phyloP scores from a whole-genome alignment of 306 rosid genomes.

The Crataegus laevigata region DNA sequence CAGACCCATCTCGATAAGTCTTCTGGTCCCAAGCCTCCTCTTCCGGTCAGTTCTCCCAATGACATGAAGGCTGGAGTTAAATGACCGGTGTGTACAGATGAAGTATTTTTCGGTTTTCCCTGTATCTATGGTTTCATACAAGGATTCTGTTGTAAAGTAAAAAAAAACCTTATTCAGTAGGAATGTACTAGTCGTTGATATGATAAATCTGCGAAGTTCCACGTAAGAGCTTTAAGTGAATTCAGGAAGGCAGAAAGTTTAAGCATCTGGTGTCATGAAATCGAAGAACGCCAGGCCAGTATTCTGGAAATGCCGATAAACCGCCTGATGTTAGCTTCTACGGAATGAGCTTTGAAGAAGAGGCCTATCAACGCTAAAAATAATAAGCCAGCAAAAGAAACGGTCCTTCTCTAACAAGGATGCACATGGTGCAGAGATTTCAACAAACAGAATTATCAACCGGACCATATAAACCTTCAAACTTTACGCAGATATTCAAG shows the following conservation, averaged over 20 bases:
- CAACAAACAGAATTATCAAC: too few species aligned
- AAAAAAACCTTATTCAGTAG: too few species aligned
- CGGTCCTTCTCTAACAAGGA: too few species aligned
- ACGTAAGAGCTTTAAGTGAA: not conserved
- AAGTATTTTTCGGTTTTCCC: conserved; percentile 11
- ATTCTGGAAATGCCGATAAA: too few species aligned
- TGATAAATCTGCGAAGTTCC: not conserved
- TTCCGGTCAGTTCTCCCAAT: conserved; percentile 43
- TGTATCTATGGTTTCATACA: conserved; percentile 4
- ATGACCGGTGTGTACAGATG: conserved; percentile 15
- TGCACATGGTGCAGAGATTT: too few species aligned
- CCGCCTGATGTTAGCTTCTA: too few species aligned
- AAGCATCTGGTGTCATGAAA: too few species aligned
- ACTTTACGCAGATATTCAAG: not conserved
- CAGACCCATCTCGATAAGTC: conserved; percentile 41
- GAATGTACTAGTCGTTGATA: too few species aligned
- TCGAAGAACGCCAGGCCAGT: not conserved
- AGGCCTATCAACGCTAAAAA: too few species aligned
- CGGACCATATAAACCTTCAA: not conserved
- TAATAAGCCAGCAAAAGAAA: too few species aligned
- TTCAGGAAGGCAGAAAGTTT: not conserved
- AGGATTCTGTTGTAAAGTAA: conserved; percentile 1
- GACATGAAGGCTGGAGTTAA: conserved; percentile 23
- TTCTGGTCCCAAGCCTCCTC: conserved; percentile 33
- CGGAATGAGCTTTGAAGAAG: too few species aligned